Base-by-base conservation (phyloP, 2,329 filamentous ascomycete genomes). In the Dothiorella sarmentorum region DNA sequence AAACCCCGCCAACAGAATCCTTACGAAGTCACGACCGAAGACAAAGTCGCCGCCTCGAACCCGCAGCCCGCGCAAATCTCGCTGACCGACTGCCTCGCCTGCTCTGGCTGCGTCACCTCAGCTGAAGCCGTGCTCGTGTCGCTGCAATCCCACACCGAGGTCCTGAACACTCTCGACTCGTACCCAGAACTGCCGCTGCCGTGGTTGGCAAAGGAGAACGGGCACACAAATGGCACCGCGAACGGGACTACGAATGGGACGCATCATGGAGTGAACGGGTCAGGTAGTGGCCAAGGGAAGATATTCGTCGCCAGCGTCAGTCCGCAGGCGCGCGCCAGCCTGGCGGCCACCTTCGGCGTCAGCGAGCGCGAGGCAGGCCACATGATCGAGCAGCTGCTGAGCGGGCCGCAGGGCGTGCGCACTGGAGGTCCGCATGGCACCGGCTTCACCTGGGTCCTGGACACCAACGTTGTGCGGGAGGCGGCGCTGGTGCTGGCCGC, bases 101-200 rank as follows among this genome's bases (percentile, higher is more conserved):
- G 94, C 75, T 97, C 94, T 9, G 94, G 94, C 56, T 99, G 94
- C 73, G 94, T 99, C 53, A 99, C 94, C 18, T 96, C 92, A 5
- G 94, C 94, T 45, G 94, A 99, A 76, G 94, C 94, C 15, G 90
- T 99, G n/a, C 84, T 99, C 40, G 91, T 99, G 53, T 94, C 90
- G 60, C 77, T 99, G 57, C 94, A 99, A 75, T 96, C 90, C 65
- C 94, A 99, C 73, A 85, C 86, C 35, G 94, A 99, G 75, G 92
- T 99, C 7, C 80, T 99, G 49, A 84, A 83, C 61, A 88, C 89
- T 4, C 82, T 99, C 29, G 91, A 97, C 70, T 79, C 84, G 4
- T 72, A 80, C 61, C 73, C 73, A 3, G 76, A 79, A 56, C 67
- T 84, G 47, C 64, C 56, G 63, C 67, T 66, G 47, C 68, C 69